phyloP scores from a whole-genome alignment of 495 filamentous ascomycete species.

The Hyaloscypha hepaticicola region DNA sequence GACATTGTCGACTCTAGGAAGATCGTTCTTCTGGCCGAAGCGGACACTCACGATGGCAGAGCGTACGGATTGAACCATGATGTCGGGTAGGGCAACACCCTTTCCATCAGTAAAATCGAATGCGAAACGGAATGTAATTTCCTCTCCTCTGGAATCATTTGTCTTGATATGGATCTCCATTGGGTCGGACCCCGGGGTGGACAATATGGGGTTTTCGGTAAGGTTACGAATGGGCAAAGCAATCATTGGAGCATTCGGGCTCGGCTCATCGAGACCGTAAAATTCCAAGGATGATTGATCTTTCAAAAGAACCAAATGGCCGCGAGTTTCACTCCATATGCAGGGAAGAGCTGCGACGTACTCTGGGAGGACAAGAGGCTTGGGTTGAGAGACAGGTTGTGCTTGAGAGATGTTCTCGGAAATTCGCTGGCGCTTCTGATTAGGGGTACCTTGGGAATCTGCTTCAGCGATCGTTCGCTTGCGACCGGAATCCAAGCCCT shows the following conservation, averaged over 20 bases:
- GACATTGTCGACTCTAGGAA: background rate
- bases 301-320: constrained; percentile 24
- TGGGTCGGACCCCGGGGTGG: constrained; percentile 20
- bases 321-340: constrained; percentile 8
- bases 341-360: constrained; percentile 12
- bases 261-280: background rate
- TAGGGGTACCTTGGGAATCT: background rate
- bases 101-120: constrained; percentile 3
- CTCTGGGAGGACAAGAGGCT: background rate
- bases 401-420: background rate
- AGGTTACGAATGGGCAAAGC: constrained; percentile 15
- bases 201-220: constrained; percentile 18
- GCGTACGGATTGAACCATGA: too few species aligned
- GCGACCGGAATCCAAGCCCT: background rate
- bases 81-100: background rate
- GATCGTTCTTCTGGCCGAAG: background rate
- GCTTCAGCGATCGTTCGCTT: background rate
- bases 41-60: background rate
- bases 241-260: constrained; percentile 6
- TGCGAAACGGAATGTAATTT: constrained; percentile 19
- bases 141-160: background rate
- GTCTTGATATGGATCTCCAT: constrained; percentile 27
- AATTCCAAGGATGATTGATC: constrained; percentile 22
- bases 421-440: background rate
- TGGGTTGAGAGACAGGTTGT: background rate